These are phyloP conservation scores for Galeopsis tetrahit DNA, from an alignment of 257 asterid genomes.

Conservation along the genomic window DNA sequence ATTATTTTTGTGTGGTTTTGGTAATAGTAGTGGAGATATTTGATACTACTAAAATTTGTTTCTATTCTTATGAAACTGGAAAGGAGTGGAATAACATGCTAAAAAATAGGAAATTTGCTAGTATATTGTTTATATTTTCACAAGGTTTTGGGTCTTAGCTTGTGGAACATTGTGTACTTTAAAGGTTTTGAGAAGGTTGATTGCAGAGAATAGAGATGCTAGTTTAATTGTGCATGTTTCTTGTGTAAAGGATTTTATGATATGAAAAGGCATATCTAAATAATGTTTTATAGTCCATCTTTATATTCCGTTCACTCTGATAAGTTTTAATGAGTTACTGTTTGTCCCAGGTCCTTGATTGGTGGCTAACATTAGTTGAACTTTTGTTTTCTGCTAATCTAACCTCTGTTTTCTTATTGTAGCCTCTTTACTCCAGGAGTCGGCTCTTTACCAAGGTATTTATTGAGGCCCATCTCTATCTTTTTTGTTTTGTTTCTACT, in stretches of 20 bases:
- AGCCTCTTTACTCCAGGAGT: slow-evolving; percentile 88
- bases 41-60: background rate
- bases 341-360: slow-evolving; percentile 8
- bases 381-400: slow-evolving; percentile 23
- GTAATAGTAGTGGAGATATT: slow-evolving; percentile 7
- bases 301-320: slow-evolving; percentile 1
- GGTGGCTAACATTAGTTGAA: background rate
- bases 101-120: slow-evolving; percentile 4
- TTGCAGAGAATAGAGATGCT: background rate
- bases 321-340: background rate
- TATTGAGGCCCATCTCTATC: slow-evolving; percentile 24
- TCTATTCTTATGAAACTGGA: background rate
- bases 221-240: background rate
- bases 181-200: background rate
- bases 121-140: background rate
- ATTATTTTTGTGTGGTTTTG: background rate
- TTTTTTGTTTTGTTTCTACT: background rate
- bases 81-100: background rate
- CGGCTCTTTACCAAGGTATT: slow-evolving; percentile 84
- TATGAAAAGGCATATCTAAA: background rate
- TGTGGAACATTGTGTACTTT: background rate
- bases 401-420: slow-evolving; percentile 39
- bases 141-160: slow-evolving; percentile 17
- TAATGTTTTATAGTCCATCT: background rate
- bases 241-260: slow-evolving; percentile 2